Evolutionary conservation across 345 rosid species (phyloP).

Genomic region (Eucalyptus microcorys): DNA sequence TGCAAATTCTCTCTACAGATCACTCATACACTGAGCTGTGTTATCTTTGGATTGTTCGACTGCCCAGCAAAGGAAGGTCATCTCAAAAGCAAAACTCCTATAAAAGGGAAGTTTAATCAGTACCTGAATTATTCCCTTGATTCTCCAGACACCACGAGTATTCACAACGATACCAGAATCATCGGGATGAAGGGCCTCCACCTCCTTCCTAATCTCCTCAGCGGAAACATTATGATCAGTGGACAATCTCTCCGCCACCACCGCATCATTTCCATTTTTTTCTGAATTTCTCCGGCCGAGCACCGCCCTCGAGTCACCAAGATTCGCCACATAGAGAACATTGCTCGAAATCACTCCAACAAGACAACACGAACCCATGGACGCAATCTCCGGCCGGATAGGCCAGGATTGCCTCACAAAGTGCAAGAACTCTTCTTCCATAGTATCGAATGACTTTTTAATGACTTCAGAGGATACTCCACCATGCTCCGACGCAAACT

Average conservation of each 20-base stretch:
- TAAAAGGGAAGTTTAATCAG: not conserved
- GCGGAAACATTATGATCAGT: slow-evolving; percentile 51
- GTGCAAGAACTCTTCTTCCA: slow-evolving; percentile 46
- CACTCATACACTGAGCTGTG: not conserved
- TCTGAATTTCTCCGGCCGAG: slow-evolving; percentile 26
- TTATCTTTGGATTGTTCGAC: not conserved
- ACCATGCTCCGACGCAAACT: slow-evolving; percentile 30
- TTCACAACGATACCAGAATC: slow-evolving; percentile 42
- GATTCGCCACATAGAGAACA: slow-evolving; percentile 46
- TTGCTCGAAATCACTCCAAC: slow-evolving; percentile 35
- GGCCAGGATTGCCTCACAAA: slow-evolving; percentile 36
- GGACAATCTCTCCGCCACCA: slow-evolving; percentile 47
- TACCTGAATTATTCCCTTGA: slow-evolving; percentile 76
- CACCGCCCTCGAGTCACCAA: slow-evolving; percentile 64
- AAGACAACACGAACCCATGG: slow-evolving; percentile 65
- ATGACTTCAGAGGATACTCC: slow-evolving; percentile 43
- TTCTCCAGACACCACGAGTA: slow-evolving; percentile 56
- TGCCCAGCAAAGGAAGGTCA: not conserved
- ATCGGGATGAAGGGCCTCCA: slow-evolving; percentile 60
- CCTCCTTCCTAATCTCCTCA: slow-evolving; percentile 69
- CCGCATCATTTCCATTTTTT: not conserved
- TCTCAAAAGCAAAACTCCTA: not conserved
- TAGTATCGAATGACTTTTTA: slow-evolving; percentile 32
- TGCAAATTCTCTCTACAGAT: not conserved
- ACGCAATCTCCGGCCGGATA: slow-evolving; percentile 33